Percentiles rank a stretch among this genome's conserved stretches.
Evolutionary conservation across 805 yeast species (phyloP).

Genomic region (Cyberlindnera xishuangbannaensis): DNA sequence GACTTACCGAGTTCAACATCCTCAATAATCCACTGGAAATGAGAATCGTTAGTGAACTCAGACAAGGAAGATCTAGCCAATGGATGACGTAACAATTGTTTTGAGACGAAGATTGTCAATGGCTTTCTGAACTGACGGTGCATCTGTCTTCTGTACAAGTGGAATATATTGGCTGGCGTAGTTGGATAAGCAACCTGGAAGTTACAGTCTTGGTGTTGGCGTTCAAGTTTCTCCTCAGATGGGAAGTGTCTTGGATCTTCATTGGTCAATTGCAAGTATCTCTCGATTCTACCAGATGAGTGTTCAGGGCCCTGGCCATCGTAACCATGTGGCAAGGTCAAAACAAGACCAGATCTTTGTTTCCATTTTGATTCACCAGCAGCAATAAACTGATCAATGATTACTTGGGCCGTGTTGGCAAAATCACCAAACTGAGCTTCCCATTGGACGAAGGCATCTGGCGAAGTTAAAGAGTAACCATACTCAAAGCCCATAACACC

Average conservation of each 20-base stretch:
- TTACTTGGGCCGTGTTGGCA: conserved; percentile 98
- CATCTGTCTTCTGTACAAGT: conserved; percentile 95
- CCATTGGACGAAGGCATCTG: conserved; percentile 97
- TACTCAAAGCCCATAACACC: conserved; percentile 99
- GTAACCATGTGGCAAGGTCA: conserved; percentile 97
- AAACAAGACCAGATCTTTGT: conserved; percentile 94
- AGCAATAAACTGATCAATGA: conserved; percentile 92
- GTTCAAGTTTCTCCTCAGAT: conserved; percentile 73
- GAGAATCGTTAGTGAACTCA: conserved; percentile 88
- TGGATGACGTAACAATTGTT: conserved; percentile 93
- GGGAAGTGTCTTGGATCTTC: conserved; percentile 97
- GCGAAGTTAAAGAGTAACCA: conserved; percentile 96
- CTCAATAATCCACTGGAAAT: conserved; percentile 94
- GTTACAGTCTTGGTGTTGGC: conserved; percentile 99
- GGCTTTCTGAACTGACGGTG: conserved; percentile 98
- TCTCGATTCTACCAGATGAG: conserved; percentile 94
- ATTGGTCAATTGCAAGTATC: conserved; percentile 91
- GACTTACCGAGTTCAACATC: conserved; percentile 80
- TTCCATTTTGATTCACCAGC: conserved; percentile 98
- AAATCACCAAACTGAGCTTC: conserved; percentile 99
- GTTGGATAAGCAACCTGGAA: conserved; percentile 98
- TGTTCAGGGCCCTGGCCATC: conserved; percentile 99
- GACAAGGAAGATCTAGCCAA: conserved; percentile 79
- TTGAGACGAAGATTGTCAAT: conserved; percentile 81
- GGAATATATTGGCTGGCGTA: conserved; percentile 96